phyloP scores from a whole-genome alignment of 805 yeast species.

The Starmerella scarabaei region DNA sequence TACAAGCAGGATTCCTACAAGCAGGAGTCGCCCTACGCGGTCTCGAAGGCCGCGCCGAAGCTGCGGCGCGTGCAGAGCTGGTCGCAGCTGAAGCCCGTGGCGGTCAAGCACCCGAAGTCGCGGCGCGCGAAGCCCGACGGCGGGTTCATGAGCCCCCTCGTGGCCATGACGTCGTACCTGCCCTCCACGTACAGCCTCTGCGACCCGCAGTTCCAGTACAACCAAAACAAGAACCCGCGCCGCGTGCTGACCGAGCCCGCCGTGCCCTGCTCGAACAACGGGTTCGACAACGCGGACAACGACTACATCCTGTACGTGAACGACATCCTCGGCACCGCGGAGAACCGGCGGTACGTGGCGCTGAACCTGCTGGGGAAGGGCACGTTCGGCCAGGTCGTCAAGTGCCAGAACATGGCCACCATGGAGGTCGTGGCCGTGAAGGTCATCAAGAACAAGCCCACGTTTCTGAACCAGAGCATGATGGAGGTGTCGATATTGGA shows the following conservation, averaged over 20 bases:
- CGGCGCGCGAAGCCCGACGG: constrained; percentile 30
- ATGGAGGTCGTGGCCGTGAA: constrained; percentile 89
- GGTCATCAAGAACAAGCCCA: constrained; percentile 84
- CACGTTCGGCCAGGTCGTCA: constrained; percentile 95
- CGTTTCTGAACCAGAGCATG: constrained; percentile 78
- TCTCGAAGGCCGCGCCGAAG: constrained; percentile 4
- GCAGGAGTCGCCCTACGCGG: too few species aligned
- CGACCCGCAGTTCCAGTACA: constrained; percentile 72
- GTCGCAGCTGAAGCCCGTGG: constrained; percentile 26
- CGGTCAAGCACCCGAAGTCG: constrained; percentile 23
- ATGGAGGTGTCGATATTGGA: constrained; percentile 83
- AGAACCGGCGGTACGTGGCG: constrained; percentile 75
- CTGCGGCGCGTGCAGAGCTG: constrained; percentile 13
- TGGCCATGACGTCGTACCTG: constrained; percentile 64
- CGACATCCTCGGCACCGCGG: constrained; percentile 78
- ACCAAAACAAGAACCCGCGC: constrained; percentile 74
- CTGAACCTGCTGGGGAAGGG: constrained; percentile 90
- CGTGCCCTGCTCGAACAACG: constrained; percentile 69
- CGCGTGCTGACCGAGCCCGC: constrained; percentile 86
- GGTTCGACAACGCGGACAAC: constrained; percentile 74
- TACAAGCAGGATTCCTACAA: too few species aligned
- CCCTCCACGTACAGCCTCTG: constrained; percentile 75
- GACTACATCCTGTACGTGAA: constrained; percentile 90
- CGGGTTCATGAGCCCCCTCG: constrained; percentile 43
- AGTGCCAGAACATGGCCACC: constrained; percentile 67